Evolutionary conservation across 306 rosid species (phyloP).

Genomic region (Rosa rugosa): DNA sequence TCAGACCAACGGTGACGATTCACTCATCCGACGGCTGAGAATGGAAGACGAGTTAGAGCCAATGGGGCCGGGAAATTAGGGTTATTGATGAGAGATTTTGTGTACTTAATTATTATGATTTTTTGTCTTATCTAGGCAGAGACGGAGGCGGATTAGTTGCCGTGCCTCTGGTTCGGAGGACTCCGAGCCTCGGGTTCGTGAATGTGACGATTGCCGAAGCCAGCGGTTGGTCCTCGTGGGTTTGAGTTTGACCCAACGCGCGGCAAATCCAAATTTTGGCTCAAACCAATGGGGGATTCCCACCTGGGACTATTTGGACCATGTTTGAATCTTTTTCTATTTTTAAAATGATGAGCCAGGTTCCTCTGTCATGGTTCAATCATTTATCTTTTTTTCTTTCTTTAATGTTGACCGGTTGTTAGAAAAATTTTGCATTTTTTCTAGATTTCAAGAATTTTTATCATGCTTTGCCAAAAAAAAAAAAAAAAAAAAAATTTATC

Average conservation of each 20-base stretch:
- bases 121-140: constrained; percentile 35
- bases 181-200: constrained; percentile 41
- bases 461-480: too few species aligned
- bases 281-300: not conserved
- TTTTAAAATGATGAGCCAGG: not conserved
- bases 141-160: not conserved
- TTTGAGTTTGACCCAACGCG: constrained; percentile 44
- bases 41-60: not conserved
- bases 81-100: not conserved
- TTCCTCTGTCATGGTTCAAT: too few species aligned
- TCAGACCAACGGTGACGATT: constrained; percentile 20
- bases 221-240: constrained; percentile 28
- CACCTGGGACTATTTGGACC: constrained; percentile 37
- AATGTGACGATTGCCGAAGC: constrained; percentile 50
- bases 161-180: constrained; percentile 31
- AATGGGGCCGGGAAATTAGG: constrained; percentile 29
- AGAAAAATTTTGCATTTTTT: too few species aligned
- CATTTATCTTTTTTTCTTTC: too few species aligned
- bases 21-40: constrained; percentile 31
- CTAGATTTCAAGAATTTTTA: too few species aligned
- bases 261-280: constrained; percentile 84
- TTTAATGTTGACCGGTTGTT: not conserved
- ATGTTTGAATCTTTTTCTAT: not conserved
- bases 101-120: not conserved
- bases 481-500: too few species aligned